Evolutionary conservation across 345 rosid species (phyloP).

Genomic region (Bruguiera sexangula): DNA sequence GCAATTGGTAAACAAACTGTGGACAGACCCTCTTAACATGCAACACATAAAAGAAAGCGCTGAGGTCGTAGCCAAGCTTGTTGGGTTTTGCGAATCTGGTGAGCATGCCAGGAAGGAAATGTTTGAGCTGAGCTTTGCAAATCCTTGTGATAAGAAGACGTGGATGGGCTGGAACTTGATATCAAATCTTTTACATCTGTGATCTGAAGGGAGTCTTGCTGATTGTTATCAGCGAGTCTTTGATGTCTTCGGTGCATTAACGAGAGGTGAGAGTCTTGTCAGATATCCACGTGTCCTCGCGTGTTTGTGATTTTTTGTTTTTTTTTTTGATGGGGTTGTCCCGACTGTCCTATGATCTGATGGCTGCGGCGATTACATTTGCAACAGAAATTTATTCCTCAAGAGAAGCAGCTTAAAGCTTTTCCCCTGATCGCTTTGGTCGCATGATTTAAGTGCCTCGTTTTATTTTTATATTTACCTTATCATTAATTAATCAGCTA

Average conservation of each 20-base stretch:
- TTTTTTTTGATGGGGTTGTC: too few species aligned
- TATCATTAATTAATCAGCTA: too few species aligned
- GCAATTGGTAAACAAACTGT: conserved; percentile 77
- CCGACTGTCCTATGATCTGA: too few species aligned
- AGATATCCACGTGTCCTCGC: too few species aligned
- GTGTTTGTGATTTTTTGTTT: too few species aligned
- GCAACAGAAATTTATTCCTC: neutral
- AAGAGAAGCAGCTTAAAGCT: too few species aligned
- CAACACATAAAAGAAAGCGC: conserved; percentile 76
- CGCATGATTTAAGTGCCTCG: too few species aligned
- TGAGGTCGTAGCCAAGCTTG: conserved; percentile 73
- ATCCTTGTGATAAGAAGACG: conserved; percentile 74
- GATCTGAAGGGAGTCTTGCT: neutral
- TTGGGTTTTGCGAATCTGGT: conserved; percentile 79
- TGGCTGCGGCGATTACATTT: neutral
- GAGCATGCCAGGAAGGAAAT: conserved; percentile 79
- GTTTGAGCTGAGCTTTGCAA: conserved; percentile 76
- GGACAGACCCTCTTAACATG: conserved; percentile 82
- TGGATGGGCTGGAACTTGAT: conserved; percentile 98
- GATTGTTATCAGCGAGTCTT: too few species aligned
- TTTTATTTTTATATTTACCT: too few species aligned
- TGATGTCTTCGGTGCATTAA: neutral
- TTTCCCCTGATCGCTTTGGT: too few species aligned
- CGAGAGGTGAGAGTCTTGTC: neutral
- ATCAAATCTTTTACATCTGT: conserved; percentile 66